Evolutionary conservation across 1,139 yeast species (phyloP), one percentile per base, ranked within the genome.

Genomic region (Zygoascus hellenicus): DNA sequence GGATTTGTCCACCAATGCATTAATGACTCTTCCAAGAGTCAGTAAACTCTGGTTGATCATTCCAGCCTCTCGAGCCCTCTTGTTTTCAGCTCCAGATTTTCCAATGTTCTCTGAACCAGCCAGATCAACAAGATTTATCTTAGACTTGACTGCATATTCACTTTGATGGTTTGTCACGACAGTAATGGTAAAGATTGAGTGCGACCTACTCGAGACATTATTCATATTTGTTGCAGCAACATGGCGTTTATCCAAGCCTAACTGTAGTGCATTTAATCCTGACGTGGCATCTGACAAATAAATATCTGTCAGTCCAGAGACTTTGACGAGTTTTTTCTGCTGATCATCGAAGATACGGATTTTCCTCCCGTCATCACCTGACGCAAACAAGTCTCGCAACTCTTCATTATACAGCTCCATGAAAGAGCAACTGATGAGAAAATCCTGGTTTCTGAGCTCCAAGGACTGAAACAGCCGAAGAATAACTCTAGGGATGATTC

Each of bases 31-130:
- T 0, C 96, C 97, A 42, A 89, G 72, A 0, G 96, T 83, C 35
- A 88, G 67, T 49, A 89, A 71, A 52, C 92, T 82, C 63, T 87
- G 94, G 63, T 89, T 89, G 46, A 89, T 89, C 58, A 83, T 77
- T 1, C 95, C 96, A 2, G 96, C 96, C 63, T 87, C 96, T 54
- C 86, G 78, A 0, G 95, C 95, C 29, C 94, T 72, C 58, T 78
- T 81, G 59, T 82, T 80, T 46, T 72, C 77, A 0, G 95, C 92
- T 1, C 96, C 96, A 0, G 95, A 83, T 49, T 87, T 70, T 51
- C 73, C 78, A 43, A 88, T 81, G 58, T 87, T 86, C 60, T 84
- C 95, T 13, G 94, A 83, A 0, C 97, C 96, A 0, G 97, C 97
- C 53, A 89, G 71, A 67, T 89, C 96, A 2, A 88, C 95, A 36